These are phyloP conservation scores for Dryas alaskensis DNA, from an alignment of 306 rosid species.

Conservation along the genomic window DNA sequence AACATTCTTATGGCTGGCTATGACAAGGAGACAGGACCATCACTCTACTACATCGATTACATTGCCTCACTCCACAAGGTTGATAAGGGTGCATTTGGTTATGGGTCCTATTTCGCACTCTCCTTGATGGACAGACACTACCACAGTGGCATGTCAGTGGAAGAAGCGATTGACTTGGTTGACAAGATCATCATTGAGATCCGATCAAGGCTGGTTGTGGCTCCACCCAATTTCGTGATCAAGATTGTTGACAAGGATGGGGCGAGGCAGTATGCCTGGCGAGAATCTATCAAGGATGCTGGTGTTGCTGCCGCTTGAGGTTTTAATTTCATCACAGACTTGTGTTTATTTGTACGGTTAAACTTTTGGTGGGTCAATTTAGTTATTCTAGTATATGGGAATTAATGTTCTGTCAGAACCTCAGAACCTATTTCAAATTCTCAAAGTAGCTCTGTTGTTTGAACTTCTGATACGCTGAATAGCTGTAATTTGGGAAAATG, in stretches of 20 bases:
- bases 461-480: conserved; percentile 19
- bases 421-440: conserved; percentile 14
- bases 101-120: conserved; percentile 84
- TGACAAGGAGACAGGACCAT: conserved; percentile 83
- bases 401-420: neutral
- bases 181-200: conserved; percentile 83
- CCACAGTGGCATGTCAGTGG: conserved; percentile 72
- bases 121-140: conserved; percentile 94
- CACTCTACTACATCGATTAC: conserved; percentile 85
- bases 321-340: conserved; percentile 13
- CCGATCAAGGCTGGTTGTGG: conserved; percentile 72
- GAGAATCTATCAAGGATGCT: conserved; percentile 60
- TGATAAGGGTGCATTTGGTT: conserved; percentile 96
- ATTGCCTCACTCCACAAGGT: conserved; percentile 97
- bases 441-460: conserved; percentile 3
- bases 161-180: conserved; percentile 75
- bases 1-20: conserved; percentile 91
- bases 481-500: conserved; percentile 1
- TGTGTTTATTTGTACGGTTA: neutral
- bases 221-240: conserved; percentile 94
- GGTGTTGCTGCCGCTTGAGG: conserved; percentile 49
- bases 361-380: neutral
- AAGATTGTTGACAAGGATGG: conserved; percentile 92
- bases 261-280: conserved; percentile 87
- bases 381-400: neutral